Evolutionary conservation across 2,329 filamentous ascomycete genomes (phyloP).

Genomic region (Ascocoryne sarcoides): DNA sequence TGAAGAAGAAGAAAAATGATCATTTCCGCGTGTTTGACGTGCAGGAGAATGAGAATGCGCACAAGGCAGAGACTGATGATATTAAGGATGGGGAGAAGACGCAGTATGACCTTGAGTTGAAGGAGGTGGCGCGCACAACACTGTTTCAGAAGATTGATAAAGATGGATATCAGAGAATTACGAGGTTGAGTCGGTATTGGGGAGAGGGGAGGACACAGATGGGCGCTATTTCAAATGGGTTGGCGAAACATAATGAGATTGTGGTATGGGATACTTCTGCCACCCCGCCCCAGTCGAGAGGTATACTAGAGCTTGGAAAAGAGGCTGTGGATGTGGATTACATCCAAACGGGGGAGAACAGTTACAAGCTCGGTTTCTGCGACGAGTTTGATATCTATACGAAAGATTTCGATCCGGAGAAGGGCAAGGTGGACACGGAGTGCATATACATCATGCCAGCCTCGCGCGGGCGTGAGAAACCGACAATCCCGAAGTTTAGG

Average conservation of each 20-base stretch:
- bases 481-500: constrained; percentile 43
- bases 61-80: constrained; percentile 26
- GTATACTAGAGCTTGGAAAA: constrained; percentile 40
- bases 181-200: constrained; percentile 44
- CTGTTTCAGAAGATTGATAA: constrained; percentile 42
- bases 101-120: constrained; percentile 25
- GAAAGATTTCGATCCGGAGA: constrained; percentile 28
- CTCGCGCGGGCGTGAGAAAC: constrained; percentile 34
- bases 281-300: constrained; percentile 41
- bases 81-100: constrained; percentile 19
- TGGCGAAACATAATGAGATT: constrained; percentile 68
- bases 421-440: constrained; percentile 37
- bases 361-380: constrained; percentile 70
- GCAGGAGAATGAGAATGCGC: constrained; percentile 38
- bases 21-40: constrained; percentile 74
- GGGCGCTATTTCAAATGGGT: constrained; percentile 69
- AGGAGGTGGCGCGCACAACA: constrained; percentile 42
- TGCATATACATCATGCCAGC: constrained; percentile 47
- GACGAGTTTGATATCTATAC: constrained; percentile 67
- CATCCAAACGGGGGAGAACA: constrained; percentile 48
- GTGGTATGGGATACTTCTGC: constrained; percentile 63
- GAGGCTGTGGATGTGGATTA: constrained; percentile 66
- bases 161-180: constrained; percentile 50
- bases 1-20: constrained; percentile 69
- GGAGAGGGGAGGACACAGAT: constrained; percentile 50